A percentile compares a stretch with the other conserved stretches of the same genome.
phyloP scores from a whole-genome alignment of 225 moss, liverwort and hornwort genomes.

The Anthoceros angustus region DNA sequence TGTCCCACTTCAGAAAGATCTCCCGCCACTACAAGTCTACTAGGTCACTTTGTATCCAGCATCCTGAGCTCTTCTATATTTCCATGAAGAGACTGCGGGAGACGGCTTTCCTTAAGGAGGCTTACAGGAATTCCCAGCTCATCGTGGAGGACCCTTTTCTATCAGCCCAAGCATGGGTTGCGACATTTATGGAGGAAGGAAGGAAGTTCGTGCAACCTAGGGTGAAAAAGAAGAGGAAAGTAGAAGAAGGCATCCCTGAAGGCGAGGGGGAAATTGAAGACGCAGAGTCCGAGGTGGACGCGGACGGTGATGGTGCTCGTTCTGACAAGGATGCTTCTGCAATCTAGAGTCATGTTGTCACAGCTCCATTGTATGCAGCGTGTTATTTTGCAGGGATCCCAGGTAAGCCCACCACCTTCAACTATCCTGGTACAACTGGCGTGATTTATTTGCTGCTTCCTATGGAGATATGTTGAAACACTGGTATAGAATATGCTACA shows the following conservation, averaged over 20 bases:
- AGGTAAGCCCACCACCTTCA: too few species aligned
- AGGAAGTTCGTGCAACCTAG: too few species aligned
- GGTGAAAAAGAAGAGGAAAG: neutral
- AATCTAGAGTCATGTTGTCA: too few species aligned
- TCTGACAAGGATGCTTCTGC: too few species aligned
- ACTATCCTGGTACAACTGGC: too few species aligned
- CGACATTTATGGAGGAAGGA: neutral
- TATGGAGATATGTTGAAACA: too few species aligned
- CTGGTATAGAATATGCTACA: too few species aligned
- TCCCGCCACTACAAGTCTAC: neutral
- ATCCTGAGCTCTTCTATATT: neutral
- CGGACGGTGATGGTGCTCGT: too few species aligned
- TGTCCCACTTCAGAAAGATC: constrained; percentile 15
- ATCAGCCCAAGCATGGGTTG: neutral
- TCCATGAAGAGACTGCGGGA: neutral
- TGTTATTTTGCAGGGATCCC: too few species aligned
- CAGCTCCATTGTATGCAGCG: too few species aligned
- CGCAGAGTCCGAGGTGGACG: neutral
- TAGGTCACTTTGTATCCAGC: neutral
- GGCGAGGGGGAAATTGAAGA: neutral
- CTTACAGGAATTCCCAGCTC: neutral
- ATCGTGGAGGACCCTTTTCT: neutral
- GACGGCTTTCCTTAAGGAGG: neutral
- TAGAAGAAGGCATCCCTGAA: neutral
- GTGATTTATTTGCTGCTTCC: too few species aligned